phyloP scores from a whole-genome alignment of 192 early-diverging fungal genomes.

The Dimargaris cristalligena region DNA sequence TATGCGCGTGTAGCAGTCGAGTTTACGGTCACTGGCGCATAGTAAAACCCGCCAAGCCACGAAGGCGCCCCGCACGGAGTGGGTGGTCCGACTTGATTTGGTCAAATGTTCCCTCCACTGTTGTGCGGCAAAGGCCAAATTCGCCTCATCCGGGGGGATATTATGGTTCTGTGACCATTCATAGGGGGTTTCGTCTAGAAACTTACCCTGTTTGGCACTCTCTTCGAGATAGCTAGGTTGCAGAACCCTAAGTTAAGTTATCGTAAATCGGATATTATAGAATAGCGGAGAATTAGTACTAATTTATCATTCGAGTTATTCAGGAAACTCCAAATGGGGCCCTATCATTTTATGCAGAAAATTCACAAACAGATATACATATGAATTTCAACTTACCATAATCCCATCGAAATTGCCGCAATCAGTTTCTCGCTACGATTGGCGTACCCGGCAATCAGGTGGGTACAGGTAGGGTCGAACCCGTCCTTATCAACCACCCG shows the following conservation, averaged over 20 bases:
- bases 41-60: neutral
- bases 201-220: neutral
- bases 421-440: constrained; percentile 1
- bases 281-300: no score
- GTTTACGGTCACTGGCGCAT: neutral
- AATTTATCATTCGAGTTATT: no score
- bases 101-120: neutral
- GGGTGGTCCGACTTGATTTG: neutral
- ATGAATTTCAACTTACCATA: neutral
- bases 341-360: neutral
- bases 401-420: neutral
- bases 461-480: constrained; percentile 1
- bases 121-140: neutral
- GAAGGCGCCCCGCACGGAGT: neutral
- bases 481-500: neutral
- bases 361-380: neutral
- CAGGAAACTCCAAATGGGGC: no score
- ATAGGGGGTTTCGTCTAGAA: neutral
- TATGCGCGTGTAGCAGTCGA: neutral
- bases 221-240: neutral
- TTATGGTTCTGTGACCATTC: neutral
- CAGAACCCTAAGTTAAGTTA: neutral
- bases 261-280: no score
- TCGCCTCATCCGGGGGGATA: neutral
- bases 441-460: neutral